Evolutionary conservation across 192 early-diverging fungal genomes (phyloP).

Genomic region (Rhizoclosmatium globosum): DNA sequence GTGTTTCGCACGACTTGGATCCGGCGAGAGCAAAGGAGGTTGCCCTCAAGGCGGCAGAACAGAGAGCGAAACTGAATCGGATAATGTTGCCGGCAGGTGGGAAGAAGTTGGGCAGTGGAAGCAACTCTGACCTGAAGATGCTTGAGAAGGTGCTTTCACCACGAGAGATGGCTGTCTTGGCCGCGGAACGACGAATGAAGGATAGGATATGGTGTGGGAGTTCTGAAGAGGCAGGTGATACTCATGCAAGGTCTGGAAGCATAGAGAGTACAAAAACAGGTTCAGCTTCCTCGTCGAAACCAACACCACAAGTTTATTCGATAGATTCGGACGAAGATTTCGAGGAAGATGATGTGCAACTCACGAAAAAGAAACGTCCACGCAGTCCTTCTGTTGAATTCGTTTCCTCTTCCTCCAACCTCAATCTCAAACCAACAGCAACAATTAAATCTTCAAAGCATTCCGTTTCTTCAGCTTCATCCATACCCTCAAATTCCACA

Average conservation of each 20-base stretch:
- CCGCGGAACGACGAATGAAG: constrained; percentile 70
- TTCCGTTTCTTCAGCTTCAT: background rate
- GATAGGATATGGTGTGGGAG: constrained; percentile 79
- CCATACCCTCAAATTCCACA: constrained; percentile 12
- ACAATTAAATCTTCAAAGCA: background rate
- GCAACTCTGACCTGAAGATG: background rate
- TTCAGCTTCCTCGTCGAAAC: background rate
- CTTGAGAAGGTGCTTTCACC: constrained; percentile 51
- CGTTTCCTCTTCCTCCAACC: background rate
- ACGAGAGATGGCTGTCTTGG: constrained; percentile 68
- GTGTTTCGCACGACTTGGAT: constrained; percentile 50
- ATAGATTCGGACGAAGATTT: constrained; percentile 3
- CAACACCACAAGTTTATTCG: background rate
- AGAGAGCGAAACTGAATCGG: constrained; percentile 44
- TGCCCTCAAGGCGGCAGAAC: constrained; percentile 67
- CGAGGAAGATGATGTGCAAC: background rate
- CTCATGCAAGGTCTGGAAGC: too few species aligned
- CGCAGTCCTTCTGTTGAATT: background rate
- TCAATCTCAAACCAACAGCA: background rate
- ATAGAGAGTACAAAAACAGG: background rate
- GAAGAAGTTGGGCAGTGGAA: constrained; percentile 31
- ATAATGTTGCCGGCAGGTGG: constrained; percentile 72
- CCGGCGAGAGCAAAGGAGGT: constrained; percentile 37
- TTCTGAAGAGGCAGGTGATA: background rate
- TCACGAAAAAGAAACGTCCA: background rate